Conservation (phyloP, 2,329 filamentous ascomycete genomes). For the Lecanicillium sp. region DNA sequence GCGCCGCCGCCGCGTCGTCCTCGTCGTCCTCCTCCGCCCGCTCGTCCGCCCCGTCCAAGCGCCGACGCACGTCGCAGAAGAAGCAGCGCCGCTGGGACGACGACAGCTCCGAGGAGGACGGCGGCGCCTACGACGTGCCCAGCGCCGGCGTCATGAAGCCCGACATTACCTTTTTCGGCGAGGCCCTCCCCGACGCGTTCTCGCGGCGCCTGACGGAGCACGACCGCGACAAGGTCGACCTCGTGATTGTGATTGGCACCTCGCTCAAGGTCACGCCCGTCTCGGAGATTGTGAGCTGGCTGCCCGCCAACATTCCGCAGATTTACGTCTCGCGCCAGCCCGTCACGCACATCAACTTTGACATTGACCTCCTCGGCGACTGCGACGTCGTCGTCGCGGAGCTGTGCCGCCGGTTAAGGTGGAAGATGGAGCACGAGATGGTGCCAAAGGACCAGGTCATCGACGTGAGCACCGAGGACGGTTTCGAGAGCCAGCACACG, state of each 20-base stretch:
- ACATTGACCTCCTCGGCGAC: conserved; percentile 92
- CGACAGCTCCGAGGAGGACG: conserved; percentile 34
- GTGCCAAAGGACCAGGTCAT: conserved; percentile 61
- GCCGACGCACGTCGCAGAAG: conserved; percentile 38
- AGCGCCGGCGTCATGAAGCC: conserved; percentile 84
- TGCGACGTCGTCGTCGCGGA: conserved; percentile 88
- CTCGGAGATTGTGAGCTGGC: conserved; percentile 77
- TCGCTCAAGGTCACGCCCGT: conserved; percentile 94
- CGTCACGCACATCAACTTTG: conserved; percentile 86
- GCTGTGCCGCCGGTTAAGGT: conserved; percentile 73
- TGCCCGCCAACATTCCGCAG: conserved; percentile 76
- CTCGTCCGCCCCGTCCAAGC: conserved; percentile 26
- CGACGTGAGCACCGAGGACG: conserved; percentile 39
- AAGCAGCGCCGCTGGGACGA: conserved; percentile 35
- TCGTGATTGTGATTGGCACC: conserved; percentile 94
- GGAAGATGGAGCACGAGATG: conserved; percentile 79
- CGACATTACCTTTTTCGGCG: conserved; percentile 97
- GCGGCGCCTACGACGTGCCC: conserved; percentile 46
- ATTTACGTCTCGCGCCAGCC: conserved; percentile 85
- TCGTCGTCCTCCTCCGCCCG: conserved; percentile 17
- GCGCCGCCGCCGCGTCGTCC: conserved; percentile 47
- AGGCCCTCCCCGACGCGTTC: conserved; percentile 80
- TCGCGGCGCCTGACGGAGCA: conserved; percentile 72
- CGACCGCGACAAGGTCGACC: conserved; percentile 73
- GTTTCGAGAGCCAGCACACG: conserved; percentile 31